Evolutionary conservation across 2,329 filamentous ascomycete genomes (phyloP).

Genomic region (Falciphora oryzae): DNA sequence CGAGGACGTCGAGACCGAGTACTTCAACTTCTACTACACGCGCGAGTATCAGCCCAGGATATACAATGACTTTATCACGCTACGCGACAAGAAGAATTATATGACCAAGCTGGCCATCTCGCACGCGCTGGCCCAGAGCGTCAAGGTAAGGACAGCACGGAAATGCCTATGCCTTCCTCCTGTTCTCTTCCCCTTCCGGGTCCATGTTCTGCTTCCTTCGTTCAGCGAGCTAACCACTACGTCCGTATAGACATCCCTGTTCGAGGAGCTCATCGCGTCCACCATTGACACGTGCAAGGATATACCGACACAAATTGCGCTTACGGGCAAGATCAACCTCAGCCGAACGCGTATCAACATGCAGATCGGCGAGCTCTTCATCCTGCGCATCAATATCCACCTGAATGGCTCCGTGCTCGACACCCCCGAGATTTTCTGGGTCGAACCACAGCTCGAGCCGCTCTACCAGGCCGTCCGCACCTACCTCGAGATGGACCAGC

Average conservation of each 20-base stretch:
- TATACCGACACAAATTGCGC: constrained; percentile 85
- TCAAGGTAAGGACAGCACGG: constrained; percentile 57
- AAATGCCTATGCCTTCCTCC: background rate
- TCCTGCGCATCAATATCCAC: constrained; percentile 95
- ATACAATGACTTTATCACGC: constrained; percentile 98
- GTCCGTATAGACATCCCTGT: constrained; percentile 70
- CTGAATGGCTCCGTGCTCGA: constrained; percentile 94
- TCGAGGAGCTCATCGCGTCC: constrained; percentile 90
- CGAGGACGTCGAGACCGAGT: constrained; percentile 90
- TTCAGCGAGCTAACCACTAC: background rate
- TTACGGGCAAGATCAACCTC: constrained; percentile 86
- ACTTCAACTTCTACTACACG: constrained; percentile 99
- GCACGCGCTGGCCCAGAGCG: constrained; percentile 89
- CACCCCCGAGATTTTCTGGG: constrained; percentile 97
- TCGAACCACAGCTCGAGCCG: constrained; percentile 92
- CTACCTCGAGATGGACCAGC: constrained; percentile 97
- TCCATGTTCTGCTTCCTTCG: no score
- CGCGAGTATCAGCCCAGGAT: constrained; percentile 96
- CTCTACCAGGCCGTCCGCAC: constrained; percentile 93
- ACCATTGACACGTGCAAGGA: constrained; percentile 93
- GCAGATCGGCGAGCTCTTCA: constrained; percentile 98
- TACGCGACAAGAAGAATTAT: constrained; percentile 91
- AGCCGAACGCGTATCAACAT: constrained; percentile 93
- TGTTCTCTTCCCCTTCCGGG: no score
- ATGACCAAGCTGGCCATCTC: constrained; percentile 98